Conservation (phyloP, 2,329 filamentous ascomycete genomes). For the Taxawa tesnikishii region DNA sequence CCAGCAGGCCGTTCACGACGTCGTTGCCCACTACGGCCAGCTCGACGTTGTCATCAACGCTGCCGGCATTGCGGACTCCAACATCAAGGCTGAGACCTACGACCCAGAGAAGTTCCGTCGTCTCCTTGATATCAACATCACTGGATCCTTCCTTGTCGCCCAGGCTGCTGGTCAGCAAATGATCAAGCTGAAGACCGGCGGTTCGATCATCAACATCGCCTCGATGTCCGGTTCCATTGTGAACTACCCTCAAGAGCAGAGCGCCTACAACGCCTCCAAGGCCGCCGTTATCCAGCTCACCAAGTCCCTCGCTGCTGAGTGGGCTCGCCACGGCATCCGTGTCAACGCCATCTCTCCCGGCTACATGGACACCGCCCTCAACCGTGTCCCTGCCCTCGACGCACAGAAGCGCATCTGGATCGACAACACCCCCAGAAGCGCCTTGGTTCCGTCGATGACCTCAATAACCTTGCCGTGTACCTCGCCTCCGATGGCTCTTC, state of each 20-base stretch:
- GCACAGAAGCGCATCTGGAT: constrained; percentile 76
- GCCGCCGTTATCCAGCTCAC: constrained; percentile 66
- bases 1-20: constrained; percentile 54
- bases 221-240: constrained; percentile 42
- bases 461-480: constrained; percentile 68
- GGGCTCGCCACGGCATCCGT: constrained; percentile 68
- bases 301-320: constrained; percentile 73
- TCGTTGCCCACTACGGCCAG: constrained; percentile 53
- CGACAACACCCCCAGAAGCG: constrained; percentile 58
- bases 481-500: constrained; percentile 58
- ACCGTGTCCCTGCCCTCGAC: constrained; percentile 65
- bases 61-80: constrained; percentile 71
- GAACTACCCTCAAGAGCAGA: constrained; percentile 58
- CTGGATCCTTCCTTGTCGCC: constrained; percentile 64
- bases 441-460: constrained; percentile 59
- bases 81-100: constrained; percentile 72
- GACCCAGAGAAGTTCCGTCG: constrained; percentile 64
- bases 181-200: constrained; percentile 59
- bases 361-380: constrained; percentile 77
- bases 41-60: constrained; percentile 70
- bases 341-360: constrained; percentile 78
- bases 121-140: constrained; percentile 73
- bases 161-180: constrained; percentile 45
- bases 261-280: constrained; percentile 75
- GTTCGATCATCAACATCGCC: constrained; percentile 63